These are phyloP conservation scores for Melanopsichium pennsylvanicum DNA, from an alignment of 1,284 basidiomycete genomes.

Conservation along the genomic window DNA sequence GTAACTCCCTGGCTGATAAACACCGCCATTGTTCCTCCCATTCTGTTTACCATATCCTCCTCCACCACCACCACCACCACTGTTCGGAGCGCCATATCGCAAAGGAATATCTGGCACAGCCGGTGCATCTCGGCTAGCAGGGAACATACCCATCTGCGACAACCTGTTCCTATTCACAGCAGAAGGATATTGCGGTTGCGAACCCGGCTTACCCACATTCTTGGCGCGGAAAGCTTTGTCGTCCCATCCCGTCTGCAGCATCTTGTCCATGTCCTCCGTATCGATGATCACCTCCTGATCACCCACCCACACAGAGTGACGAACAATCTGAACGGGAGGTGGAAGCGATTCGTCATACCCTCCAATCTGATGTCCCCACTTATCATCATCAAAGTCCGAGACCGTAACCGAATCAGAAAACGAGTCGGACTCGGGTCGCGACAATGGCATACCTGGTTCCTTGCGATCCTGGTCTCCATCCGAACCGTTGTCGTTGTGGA, in stretches of 20 bases:
- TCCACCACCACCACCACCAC: neutral
- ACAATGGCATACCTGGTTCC: constrained; percentile 30
- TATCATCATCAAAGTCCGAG: constrained; percentile 78
- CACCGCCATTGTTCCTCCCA: constrained; percentile 1
- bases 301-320: constrained; percentile 55
- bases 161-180: constrained; percentile 30
- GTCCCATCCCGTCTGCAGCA: constrained; percentile 59
- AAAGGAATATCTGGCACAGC: constrained; percentile 45
- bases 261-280: constrained; percentile 57
- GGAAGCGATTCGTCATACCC: constrained; percentile 59
- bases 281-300: constrained; percentile 53
- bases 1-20: constrained; percentile 32
- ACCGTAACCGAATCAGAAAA: constrained; percentile 37
- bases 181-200: constrained; percentile 34
- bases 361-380: constrained; percentile 76
- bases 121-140: constrained; percentile 16
- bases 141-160: constrained; percentile 42
- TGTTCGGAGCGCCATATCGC: constrained; percentile 15
- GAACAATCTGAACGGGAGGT: constrained; percentile 54
- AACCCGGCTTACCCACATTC: constrained; percentile 6
- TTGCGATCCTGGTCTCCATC: constrained; percentile 47
- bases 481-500: constrained; percentile 71
- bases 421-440: constrained; percentile 38
- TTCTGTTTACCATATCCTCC: neutral
- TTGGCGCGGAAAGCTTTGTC: constrained; percentile 38